phyloP scores from a whole-genome alignment of 1,284 basidiomycete species.

The Sutorius eximius region DNA sequence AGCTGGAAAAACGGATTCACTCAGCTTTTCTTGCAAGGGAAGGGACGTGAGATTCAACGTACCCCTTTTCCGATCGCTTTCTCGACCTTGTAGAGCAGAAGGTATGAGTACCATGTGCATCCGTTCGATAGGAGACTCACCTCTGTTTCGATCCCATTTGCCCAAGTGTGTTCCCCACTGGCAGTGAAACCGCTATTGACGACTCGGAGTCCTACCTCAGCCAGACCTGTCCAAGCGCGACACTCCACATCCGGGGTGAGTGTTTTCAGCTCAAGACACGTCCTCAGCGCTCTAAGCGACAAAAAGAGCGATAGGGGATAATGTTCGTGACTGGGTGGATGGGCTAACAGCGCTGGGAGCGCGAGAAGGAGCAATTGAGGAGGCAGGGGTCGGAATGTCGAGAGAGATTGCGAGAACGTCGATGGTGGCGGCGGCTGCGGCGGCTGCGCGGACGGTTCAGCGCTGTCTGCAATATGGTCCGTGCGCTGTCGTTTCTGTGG shows the following conservation, averaged over 20 bases:
- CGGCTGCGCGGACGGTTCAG: not conserved
- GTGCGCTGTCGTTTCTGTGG: slow-evolving; percentile 30
- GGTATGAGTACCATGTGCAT: slow-evolving; percentile 2
- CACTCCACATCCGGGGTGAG: slow-evolving; percentile 63
- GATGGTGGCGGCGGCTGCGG: not conserved
- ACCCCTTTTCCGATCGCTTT: slow-evolving; percentile 52
- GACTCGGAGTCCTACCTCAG: slow-evolving; percentile 62
- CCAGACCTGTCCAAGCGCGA: slow-evolving; percentile 63
- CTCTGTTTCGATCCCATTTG: slow-evolving; percentile 50
- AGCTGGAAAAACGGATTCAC: slow-evolving; percentile 39
- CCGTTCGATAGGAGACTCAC: slow-evolving; percentile 33
- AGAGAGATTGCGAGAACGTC: not conserved
- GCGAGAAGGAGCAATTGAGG: slow-evolving; percentile 54
- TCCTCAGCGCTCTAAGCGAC: slow-evolving; percentile 54
- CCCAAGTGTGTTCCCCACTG: slow-evolving; percentile 43
- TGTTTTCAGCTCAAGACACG: slow-evolving; percentile 49
- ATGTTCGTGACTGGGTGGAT: slow-evolving; percentile 59
- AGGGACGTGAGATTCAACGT: slow-evolving; percentile 17
- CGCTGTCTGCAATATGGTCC: not conserved
- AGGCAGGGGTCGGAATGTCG: slow-evolving; percentile 40
- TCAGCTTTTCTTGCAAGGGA: slow-evolving; percentile 2
- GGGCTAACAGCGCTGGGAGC: slow-evolving; percentile 56
- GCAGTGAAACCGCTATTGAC: slow-evolving; percentile 46
- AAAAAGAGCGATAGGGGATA: slow-evolving; percentile 55
- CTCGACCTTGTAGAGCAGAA: slow-evolving; percentile 41